A percentile compares a stretch with the other conserved stretches of the same genome.
These are phyloP conservation scores for Phanerochaete carnosa DNA, from an alignment of 768 basidiomycete species.

Conservation along the genomic window DNA sequence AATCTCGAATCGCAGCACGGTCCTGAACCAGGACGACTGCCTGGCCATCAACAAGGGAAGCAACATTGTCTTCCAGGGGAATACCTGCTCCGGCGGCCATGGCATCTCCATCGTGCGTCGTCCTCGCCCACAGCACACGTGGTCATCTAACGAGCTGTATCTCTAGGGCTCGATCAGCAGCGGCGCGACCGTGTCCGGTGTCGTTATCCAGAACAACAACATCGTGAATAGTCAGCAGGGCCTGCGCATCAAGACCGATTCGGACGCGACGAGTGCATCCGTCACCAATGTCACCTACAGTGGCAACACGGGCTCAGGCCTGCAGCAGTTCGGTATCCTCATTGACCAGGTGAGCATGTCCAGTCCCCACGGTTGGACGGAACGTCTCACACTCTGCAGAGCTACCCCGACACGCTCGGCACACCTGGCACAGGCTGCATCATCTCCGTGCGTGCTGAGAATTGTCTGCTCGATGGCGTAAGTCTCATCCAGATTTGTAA, in stretches of 20 bases:
- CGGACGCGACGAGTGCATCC: slow-evolving; percentile 39
- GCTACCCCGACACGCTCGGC: slow-evolving; percentile 51
- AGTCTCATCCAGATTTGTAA: neutral
- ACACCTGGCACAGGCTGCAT: slow-evolving; percentile 53
- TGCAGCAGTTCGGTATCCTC: slow-evolving; percentile 49
- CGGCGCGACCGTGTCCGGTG: slow-evolving; percentile 39
- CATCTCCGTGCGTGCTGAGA: slow-evolving; percentile 45
- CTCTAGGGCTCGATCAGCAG: slow-evolving; percentile 61
- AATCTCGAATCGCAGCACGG: slow-evolving; percentile 7
- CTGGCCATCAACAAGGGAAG: slow-evolving; percentile 46
- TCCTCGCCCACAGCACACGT: neutral
- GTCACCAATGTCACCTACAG: slow-evolving; percentile 50
- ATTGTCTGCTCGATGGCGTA: neutral
- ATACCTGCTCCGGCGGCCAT: slow-evolving; percentile 57
- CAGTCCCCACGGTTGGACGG: neutral
- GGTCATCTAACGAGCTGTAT: too few relatives aligned
- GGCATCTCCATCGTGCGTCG: slow-evolving; percentile 52
- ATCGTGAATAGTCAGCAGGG: slow-evolving; percentile 54
- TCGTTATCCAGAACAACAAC: slow-evolving; percentile 49
- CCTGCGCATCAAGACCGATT: slow-evolving; percentile 59
- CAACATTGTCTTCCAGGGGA: slow-evolving; percentile 37
- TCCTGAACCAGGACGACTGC: slow-evolving; percentile 49
- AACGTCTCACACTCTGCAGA: slow-evolving; percentile 29
- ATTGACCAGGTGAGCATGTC: slow-evolving; percentile 47
- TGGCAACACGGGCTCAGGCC: slow-evolving; percentile 50